These are phyloP conservation scores for Fragaria ananassa DNA, from an alignment of 306 rosid genomes.

Conservation along the genomic window DNA sequence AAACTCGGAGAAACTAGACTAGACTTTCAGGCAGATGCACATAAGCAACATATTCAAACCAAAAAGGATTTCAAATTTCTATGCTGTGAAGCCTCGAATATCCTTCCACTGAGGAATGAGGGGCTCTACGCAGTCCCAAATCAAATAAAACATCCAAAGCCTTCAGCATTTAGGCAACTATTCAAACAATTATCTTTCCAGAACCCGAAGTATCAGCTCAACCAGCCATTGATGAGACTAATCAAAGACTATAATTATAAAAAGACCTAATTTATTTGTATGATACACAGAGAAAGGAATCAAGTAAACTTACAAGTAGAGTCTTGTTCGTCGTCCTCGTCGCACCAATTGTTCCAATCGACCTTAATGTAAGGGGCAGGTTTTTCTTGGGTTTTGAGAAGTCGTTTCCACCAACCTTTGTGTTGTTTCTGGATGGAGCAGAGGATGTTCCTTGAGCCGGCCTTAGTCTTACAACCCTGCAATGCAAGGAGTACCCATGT, in stretches of 20 bases:
- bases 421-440: slow-evolving; percentile 72
- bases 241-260: too few relatives aligned
- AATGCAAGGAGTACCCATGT: background rate
- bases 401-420: slow-evolving; percentile 80
- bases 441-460: slow-evolving; percentile 69
- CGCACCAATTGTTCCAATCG: slow-evolving; percentile 90
- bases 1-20: background rate
- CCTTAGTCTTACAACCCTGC: slow-evolving; percentile 65
- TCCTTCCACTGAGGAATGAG: background rate
- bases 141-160: slow-evolving; percentile 12
- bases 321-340: slow-evolving; percentile 64
- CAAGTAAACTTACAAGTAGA: slow-evolving; percentile 45
- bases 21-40: background rate
- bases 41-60: background rate
- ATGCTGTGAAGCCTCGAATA: background rate
- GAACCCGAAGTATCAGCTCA: background rate
- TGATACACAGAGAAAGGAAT: background rate
- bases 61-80: background rate
- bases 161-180: background rate
- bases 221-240: background rate
- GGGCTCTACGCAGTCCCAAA: background rate
- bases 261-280: background rate
- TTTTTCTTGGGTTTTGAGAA: slow-evolving; percentile 71
- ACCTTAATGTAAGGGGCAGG: slow-evolving; percentile 86
- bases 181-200: too few relatives aligned